phyloP scores from a whole-genome alignment of 257 asterid species.

The Mentha longifolia region DNA sequence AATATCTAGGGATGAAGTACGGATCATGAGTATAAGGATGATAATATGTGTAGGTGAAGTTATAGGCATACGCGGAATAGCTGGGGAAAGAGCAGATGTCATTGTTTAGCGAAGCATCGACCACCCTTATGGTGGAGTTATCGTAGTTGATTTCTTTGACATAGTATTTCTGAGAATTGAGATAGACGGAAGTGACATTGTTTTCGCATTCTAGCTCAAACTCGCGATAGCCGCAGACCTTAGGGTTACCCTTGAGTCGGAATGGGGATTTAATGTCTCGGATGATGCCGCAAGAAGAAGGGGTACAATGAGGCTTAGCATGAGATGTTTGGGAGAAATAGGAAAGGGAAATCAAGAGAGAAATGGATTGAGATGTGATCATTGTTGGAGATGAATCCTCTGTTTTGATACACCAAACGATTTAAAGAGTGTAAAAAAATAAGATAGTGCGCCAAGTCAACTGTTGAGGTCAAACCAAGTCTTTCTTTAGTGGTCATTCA shows the following conservation, averaged over 20 bases:
- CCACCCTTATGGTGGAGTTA: conserved; percentile 33
- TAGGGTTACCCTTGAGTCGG: conserved; percentile 48
- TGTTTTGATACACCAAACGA: too few species aligned
- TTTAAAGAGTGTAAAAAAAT: too few species aligned
- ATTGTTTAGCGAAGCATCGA: conserved; percentile 32
- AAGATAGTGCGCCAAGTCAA: too few species aligned
- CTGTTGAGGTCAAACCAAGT: too few species aligned
- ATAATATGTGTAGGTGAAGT: neutral
- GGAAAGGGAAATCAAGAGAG: too few species aligned
- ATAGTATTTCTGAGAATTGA: conserved; percentile 22
- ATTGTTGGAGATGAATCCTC: too few species aligned
- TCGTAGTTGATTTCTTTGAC: conserved; percentile 34
- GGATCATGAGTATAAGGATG: too few species aligned
- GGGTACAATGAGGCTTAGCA: neutral
- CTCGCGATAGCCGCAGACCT: conserved; percentile 43
- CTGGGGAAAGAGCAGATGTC: conserved; percentile 22
- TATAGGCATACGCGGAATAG: neutral
- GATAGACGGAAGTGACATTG: conserved; percentile 27
- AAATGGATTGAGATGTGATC: too few species aligned
- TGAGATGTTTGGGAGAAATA: too few species aligned
- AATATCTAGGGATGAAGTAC: too few species aligned
- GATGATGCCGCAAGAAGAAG: conserved; percentile 50
- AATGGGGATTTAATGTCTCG: conserved; percentile 41
- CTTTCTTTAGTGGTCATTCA: too few species aligned
- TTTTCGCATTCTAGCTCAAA: conserved; percentile 37